A percentile compares a stretch with the other conserved stretches of the same genome.
Conservation (phyloP, 352 stramenopile species). For the Phytophthora rubi region DNA sequence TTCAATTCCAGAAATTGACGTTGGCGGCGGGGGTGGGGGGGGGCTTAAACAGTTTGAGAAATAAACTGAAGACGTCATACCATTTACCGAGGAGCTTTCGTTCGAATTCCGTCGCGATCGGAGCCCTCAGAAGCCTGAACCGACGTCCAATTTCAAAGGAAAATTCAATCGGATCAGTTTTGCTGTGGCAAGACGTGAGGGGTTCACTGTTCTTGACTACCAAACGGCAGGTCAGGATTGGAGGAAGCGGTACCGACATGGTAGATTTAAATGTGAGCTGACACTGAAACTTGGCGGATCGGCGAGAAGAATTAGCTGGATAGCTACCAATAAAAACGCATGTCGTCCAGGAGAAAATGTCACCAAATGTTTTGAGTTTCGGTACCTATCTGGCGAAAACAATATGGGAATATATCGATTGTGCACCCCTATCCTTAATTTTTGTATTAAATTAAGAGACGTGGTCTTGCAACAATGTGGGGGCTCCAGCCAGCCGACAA, state of each 20-base stretch:
- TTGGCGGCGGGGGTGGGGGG: too few relatives aligned
- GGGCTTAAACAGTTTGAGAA: neutral
- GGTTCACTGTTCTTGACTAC: neutral
- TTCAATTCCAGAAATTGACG: neutral
- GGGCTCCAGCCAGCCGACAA: constrained; percentile 19
- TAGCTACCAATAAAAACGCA: too few relatives aligned
- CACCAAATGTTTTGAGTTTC: too few relatives aligned
- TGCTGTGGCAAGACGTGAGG: neutral
- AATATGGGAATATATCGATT: too few relatives aligned
- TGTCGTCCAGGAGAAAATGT: too few relatives aligned
- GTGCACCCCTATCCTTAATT: neutral
- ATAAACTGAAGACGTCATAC: neutral
- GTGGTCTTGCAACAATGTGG: constrained; percentile 16
- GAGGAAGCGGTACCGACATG: neutral
- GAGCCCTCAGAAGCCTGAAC: neutral
- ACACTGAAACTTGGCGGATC: neutral
- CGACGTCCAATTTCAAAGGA: neutral
- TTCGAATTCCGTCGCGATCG: neutral
- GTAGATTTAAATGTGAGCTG: neutral
- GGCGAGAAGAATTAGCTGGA: too few relatives aligned
- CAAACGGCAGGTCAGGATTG: neutral
- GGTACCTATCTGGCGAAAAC: too few relatives aligned
- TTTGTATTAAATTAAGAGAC: constrained; percentile 11
- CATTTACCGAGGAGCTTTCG: neutral
- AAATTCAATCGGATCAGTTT: neutral